Conservation (phyloP, 2,329 filamentous ascomycete species). For the Cephalotrichum gorgonifer region DNA sequence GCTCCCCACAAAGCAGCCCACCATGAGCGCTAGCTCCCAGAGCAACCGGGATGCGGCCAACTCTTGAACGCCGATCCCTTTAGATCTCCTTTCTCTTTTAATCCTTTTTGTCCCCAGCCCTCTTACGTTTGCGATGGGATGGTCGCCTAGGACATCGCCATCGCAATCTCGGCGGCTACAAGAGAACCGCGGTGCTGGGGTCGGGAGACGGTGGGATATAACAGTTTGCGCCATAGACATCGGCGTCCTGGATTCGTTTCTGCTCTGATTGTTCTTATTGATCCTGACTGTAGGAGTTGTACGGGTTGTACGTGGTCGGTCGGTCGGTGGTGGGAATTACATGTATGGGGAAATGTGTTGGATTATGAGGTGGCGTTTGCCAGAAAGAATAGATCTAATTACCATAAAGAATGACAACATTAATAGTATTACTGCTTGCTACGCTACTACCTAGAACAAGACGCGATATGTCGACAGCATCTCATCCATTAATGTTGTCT, state of each 20-base stretch:
- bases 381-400: neutral
- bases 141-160: neutral
- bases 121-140: neutral
- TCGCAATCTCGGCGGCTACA: neutral
- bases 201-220: neutral
- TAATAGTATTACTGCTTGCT: too few relatives aligned
- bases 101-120: neutral
- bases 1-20: constrained; percentile 53
- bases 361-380: neutral
- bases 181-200: neutral
- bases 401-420: neutral
- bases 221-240: neutral
- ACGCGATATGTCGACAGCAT: too few relatives aligned
- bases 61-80: constrained; percentile 12
- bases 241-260: neutral
- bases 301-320: too few relatives aligned
- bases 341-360: neutral
- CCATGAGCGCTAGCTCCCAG: constrained; percentile 82
- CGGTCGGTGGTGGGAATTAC: neutral
- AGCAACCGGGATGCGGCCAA: constrained; percentile 83
- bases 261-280: neutral
- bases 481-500: too few relatives aligned
- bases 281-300: constrained; percentile 4
- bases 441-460: too few relatives aligned
- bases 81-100: neutral